Evolutionary conservation across 257 asterid species (phyloP).

Genomic region (Thymus mandschuricus): DNA sequence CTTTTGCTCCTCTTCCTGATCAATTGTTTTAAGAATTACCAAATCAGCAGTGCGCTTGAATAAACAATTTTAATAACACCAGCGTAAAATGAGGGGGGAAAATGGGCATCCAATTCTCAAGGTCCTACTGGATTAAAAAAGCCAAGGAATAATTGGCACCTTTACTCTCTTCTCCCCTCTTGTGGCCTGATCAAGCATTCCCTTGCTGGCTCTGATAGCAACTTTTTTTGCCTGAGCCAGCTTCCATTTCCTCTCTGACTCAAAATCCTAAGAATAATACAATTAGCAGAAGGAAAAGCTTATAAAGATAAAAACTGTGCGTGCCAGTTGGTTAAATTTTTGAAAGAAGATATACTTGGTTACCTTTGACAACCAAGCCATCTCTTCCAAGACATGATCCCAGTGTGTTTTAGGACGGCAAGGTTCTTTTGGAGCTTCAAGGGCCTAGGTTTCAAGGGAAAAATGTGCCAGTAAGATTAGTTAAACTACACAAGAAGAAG

Average conservation of each 20-base stretch:
- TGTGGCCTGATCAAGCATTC: constrained; percentile 93
- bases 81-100: constrained; percentile 17
- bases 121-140: constrained; percentile 24
- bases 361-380: constrained; percentile 99
- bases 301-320: neutral
- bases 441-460: constrained; percentile 58
- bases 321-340: constrained; percentile 4
- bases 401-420: constrained; percentile 92
- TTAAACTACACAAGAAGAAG: constrained; percentile 22
- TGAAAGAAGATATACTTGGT: constrained; percentile 20
- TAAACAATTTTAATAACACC: constrained; percentile 21
- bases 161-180: constrained; percentile 95
- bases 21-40: constrained; percentile 31
- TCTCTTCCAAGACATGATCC: constrained; percentile 99
- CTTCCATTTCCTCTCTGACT: constrained; percentile 99
- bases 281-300: constrained; percentile 28
- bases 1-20: constrained; percentile 93
- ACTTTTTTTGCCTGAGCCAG: constrained; percentile 96
- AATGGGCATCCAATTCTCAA: constrained; percentile 20
- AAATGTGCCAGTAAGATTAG: constrained; percentile 22
- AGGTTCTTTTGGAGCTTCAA: constrained; percentile 95
- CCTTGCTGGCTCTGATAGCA: constrained; percentile 94
- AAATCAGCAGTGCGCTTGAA: constrained; percentile 27
- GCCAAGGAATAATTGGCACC: constrained; percentile 44
- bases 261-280: constrained; percentile 73